phyloP scores from a whole-genome alignment of 2,329 filamentous ascomycete genomes.

The Pseudogymnoascus sp. region DNA sequence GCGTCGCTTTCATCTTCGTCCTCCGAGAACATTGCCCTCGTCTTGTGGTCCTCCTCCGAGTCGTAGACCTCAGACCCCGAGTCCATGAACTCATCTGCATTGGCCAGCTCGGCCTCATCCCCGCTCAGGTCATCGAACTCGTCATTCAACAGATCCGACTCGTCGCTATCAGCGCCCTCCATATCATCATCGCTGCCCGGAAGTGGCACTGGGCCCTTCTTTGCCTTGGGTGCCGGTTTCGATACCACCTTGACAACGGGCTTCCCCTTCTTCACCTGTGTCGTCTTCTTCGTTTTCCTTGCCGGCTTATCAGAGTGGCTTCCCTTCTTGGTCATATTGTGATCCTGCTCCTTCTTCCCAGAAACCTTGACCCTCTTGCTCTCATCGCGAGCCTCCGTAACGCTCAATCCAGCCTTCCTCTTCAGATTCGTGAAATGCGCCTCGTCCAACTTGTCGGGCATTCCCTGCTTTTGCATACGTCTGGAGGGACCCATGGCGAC shows the following conservation, averaged over 20 bases:
- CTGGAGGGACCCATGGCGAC: conserved; percentile 74
- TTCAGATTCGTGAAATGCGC: conserved; percentile 69
- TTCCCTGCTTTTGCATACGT: conserved; percentile 92
- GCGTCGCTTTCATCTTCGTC: conserved; percentile 83
- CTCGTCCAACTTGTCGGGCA: conserved; percentile 75
- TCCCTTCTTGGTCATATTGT: conserved; percentile 28
- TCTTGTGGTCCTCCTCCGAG: conserved; percentile 46
- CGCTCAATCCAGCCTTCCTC: conserved; percentile 69
- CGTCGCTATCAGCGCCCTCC: conserved; percentile 29
- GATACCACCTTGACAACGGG: conserved; percentile 25
- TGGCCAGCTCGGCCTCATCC: conserved; percentile 31
- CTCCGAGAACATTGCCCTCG: conserved; percentile 78
- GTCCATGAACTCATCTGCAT: conserved; percentile 48
- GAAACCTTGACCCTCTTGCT: conserved; percentile 57
- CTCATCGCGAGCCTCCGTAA: conserved; percentile 45
- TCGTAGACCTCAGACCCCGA: conserved; percentile 32
- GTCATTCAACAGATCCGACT: conserved; percentile 37
- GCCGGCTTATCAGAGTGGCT: conserved; percentile 20
- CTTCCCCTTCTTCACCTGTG: conserved; percentile 23
- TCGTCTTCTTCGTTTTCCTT: conserved; percentile 30
- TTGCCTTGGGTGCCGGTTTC: conserved; percentile 29
- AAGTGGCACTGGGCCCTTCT: conserved; percentile 36
- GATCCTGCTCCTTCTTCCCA: conserved; percentile 35
- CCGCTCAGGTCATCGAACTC: conserved; percentile 31
- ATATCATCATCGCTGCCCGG: conserved; percentile 33